Percentiles rank a stretch among this genome's conserved stretches.
phyloP scores from a whole-genome alignment of 2,329 filamentous ascomycete genomes.

The Cladosporium sp. region DNA sequence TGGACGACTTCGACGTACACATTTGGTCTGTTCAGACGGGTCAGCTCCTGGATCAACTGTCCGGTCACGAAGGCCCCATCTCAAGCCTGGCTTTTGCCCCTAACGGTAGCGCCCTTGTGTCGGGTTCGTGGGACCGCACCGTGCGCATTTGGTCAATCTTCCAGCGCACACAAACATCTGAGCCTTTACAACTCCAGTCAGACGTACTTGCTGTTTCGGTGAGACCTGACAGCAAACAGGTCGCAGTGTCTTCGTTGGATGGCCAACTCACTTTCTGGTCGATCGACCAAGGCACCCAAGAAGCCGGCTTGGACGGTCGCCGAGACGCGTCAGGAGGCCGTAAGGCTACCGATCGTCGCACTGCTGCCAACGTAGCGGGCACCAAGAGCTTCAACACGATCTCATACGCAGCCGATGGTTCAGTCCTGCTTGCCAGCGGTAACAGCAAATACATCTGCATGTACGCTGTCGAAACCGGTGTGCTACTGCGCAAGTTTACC shows the following conservation, averaged over 20 bases:
- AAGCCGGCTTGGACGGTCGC: slow-evolving; percentile 78
- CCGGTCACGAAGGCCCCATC: slow-evolving; percentile 90
- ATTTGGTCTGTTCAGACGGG: slow-evolving; percentile 98
- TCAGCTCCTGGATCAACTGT: slow-evolving; percentile 81
- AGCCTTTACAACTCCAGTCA: slow-evolving; percentile 84
- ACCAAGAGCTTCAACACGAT: slow-evolving; percentile 88
- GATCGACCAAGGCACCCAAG: slow-evolving; percentile 77
- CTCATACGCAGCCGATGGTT: slow-evolving; percentile 85
- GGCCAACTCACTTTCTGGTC: slow-evolving; percentile 95
- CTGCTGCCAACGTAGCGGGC: slow-evolving; percentile 81
- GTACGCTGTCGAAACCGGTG: slow-evolving; percentile 90
- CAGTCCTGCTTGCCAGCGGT: slow-evolving; percentile 80
- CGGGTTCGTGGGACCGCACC: slow-evolving; percentile 94
- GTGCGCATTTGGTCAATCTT: slow-evolving; percentile 97
- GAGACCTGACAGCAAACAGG: slow-evolving; percentile 81
- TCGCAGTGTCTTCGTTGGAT: slow-evolving; percentile 87
- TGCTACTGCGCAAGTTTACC: slow-evolving; percentile 88
- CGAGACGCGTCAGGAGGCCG: slow-evolving; percentile 90
- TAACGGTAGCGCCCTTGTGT: slow-evolving; percentile 75
- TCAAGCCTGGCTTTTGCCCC: slow-evolving; percentile 83
- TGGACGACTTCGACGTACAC: slow-evolving; percentile 95
- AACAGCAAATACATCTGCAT: slow-evolving; percentile 99
- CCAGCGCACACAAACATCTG: slow-evolving; percentile 85
- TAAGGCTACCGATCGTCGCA: slow-evolving; percentile 78
- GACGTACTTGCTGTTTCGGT: slow-evolving; percentile 84